These are phyloP conservation scores for Colletotrichum simmondsii DNA, from an alignment of 2,329 filamentous ascomycete genomes.

Conservation along the genomic window DNA sequence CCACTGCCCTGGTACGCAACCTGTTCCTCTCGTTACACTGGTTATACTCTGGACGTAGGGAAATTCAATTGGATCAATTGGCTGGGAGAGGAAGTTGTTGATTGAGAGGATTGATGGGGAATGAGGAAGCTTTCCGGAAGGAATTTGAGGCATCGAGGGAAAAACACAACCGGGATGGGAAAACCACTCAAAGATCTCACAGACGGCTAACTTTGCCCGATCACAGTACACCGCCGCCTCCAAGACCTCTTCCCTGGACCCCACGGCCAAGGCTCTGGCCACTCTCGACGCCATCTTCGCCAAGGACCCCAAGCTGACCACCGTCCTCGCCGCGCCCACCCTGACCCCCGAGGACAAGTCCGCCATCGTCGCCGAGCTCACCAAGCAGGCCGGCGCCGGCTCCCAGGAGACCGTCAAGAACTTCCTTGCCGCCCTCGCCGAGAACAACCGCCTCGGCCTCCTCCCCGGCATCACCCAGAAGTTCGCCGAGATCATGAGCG, in stretches of 20 bases:
- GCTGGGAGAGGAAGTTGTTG: not conserved
- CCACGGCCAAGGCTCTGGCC: slow-evolving; percentile 82
- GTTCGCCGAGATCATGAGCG: slow-evolving; percentile 88
- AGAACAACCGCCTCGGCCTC: slow-evolving; percentile 93
- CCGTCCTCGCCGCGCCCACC: slow-evolving; percentile 83
- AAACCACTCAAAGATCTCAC: not conserved
- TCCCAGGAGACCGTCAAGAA: slow-evolving; percentile 91
- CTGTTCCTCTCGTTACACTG: not conserved
- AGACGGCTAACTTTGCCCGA: slow-evolving; percentile 43
- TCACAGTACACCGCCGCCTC: slow-evolving; percentile 91
- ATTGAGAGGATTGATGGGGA: slow-evolving; percentile 15
- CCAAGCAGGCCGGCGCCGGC: slow-evolving; percentile 78
- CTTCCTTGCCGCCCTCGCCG: slow-evolving; percentile 89
- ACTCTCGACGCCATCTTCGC: slow-evolving; percentile 78
- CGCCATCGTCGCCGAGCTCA: slow-evolving; percentile 86
- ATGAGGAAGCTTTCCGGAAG: not conserved
- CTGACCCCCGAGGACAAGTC: slow-evolving; percentile 84
- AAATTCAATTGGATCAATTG: slow-evolving; percentile 37
- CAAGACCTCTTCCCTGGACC: slow-evolving; percentile 88
- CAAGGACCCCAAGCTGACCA: slow-evolving; percentile 83
- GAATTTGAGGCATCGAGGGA: not conserved
- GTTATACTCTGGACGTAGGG: not conserved
- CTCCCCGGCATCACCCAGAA: slow-evolving; percentile 87
- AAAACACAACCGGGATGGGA: not conserved
- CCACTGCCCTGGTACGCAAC: slow-evolving; percentile 91